phyloP scores from a whole-genome alignment of 2,329 filamentous ascomycete species.

The Paracamarosporium sp. region DNA sequence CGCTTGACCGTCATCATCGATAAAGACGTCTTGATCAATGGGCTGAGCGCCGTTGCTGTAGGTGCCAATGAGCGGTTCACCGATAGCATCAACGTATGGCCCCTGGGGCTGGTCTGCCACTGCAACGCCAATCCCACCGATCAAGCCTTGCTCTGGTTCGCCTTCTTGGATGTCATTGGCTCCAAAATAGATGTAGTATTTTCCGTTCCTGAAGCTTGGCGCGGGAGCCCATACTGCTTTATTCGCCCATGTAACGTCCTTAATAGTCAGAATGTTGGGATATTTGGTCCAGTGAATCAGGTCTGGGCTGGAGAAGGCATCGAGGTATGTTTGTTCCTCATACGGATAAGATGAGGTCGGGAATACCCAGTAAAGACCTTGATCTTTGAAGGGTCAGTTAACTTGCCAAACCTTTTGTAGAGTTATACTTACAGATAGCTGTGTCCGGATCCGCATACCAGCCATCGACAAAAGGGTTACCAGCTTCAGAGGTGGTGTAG shows the following conservation, averaged over 20 bases:
- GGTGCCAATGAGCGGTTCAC: conserved; percentile 11
- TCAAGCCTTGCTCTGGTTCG: conserved; percentile 2
- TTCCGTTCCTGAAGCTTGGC: conserved; percentile 9
- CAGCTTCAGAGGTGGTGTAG: conserved; percentile 11
- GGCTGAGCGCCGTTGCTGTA: conserved; percentile 9
- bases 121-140: conserved; percentile 12
- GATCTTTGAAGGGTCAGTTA: background rate
- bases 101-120: conserved; percentile 4
- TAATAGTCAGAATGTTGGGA: conserved; percentile 8
- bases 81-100: conserved; percentile 11
- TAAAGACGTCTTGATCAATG: conserved; percentile 13
- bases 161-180: conserved; percentile 12
- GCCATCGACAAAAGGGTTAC: conserved; percentile 10
- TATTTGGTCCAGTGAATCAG: conserved; percentile 11
- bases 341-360: conserved; percentile 7
- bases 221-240: conserved; percentile 13
- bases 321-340: conserved; percentile 10
- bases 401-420: background rate
- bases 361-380: conserved; percentile 9
- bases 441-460: conserved; percentile 15
- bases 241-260: conserved; percentile 9
- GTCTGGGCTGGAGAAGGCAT: conserved; percentile 10
- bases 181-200: conserved; percentile 12
- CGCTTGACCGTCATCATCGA: conserved; percentile 11
- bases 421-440: conserved; percentile 6